These are phyloP conservation scores for Beauveria varroae DNA, from an alignment of 2,329 filamentous ascomycete genomes.

Conservation along the genomic window DNA sequence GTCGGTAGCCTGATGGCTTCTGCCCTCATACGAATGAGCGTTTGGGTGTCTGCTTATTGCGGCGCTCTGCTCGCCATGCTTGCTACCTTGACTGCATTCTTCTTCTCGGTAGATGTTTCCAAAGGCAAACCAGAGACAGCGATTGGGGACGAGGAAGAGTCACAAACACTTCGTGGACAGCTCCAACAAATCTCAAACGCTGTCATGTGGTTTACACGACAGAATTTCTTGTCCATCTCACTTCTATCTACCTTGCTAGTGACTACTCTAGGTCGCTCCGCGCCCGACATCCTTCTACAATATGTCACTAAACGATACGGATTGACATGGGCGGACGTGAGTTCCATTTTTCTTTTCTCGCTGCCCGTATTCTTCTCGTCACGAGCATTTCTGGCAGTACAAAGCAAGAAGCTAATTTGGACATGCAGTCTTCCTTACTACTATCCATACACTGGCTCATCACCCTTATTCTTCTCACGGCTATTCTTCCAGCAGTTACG, in stretches of 20 bases:
- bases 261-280: slow-evolving; percentile 10
- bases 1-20: not conserved
- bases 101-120: not conserved
- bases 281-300: slow-evolving; percentile 13
- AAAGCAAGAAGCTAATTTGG: not conserved
- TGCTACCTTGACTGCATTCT: not conserved
- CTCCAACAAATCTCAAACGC: not conserved
- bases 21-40: not conserved
- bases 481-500: not conserved
- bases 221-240: not conserved
- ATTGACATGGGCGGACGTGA: slow-evolving; percentile 14
- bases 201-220: not conserved
- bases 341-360: not conserved
- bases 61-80: not conserved
- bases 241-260: slow-evolving; percentile 2
- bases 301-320: slow-evolving; percentile 13
- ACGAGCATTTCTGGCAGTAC: too few species aligned
- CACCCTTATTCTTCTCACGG: not conserved
- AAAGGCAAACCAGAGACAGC: not conserved
- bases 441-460: not conserved
- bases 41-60: not conserved
- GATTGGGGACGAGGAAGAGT: not conserved
- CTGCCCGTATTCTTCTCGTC: not conserved
- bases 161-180: not conserved
- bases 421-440: not conserved